Evolutionary conservation across 2,329 filamentous ascomycete genomes (phyloP).

Genomic region (Claviceps cyperi): DNA sequence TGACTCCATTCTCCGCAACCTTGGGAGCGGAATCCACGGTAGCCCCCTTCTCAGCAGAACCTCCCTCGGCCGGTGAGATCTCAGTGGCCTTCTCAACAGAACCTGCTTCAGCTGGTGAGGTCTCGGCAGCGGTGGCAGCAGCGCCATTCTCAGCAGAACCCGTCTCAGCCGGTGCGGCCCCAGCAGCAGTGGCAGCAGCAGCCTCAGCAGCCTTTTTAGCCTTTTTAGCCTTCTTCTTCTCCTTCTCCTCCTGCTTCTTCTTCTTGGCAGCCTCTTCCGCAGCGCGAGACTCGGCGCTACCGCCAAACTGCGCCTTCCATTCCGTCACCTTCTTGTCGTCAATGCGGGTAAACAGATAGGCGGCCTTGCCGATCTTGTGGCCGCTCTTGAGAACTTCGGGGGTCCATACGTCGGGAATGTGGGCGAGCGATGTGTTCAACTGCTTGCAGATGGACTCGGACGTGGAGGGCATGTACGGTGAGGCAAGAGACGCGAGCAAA

Average conservation of each 20-base stretch:
- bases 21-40: not conserved
- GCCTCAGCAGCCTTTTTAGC: conserved; percentile 24
- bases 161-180: conserved; percentile 7
- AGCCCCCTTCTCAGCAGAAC: conserved; percentile 4
- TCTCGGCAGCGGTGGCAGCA: not conserved
- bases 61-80: conserved; percentile 7
- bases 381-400: conserved; percentile 49
- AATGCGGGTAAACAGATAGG: conserved; percentile 70
- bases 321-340: conserved; percentile 68
- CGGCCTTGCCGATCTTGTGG: conserved; percentile 68
- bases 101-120: too few species aligned
- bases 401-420: conserved; percentile 46
- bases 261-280: conserved; percentile 37
- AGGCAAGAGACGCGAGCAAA: conserved; percentile 63
- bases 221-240: conserved; percentile 20
- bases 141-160: conserved; percentile 5
- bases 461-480: conserved; percentile 77
- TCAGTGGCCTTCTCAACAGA: too few species aligned
- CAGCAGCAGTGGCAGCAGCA: conserved; percentile 1
- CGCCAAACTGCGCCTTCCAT: conserved; percentile 65
- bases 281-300: conserved; percentile 31
- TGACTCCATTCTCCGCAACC: conserved; percentile 2
- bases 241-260: conserved; percentile 36
- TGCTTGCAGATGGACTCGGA: conserved; percentile 63
- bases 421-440: conserved; percentile 39